Base-by-base conservation (phyloP, 805 yeast genomes). In the Lachancea thermotolerans region DNA sequence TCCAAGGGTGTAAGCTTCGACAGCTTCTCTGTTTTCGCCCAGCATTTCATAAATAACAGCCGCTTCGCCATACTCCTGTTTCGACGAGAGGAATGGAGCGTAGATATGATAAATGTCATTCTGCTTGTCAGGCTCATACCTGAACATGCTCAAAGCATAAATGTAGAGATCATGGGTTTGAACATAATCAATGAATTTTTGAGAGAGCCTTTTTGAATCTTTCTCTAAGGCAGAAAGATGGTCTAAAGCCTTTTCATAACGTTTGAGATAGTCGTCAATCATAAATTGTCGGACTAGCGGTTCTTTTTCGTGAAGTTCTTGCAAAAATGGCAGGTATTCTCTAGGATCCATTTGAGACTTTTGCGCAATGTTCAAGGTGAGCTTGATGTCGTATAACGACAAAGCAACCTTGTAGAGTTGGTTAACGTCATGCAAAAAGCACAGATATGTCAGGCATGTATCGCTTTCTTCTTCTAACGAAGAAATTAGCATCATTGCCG, bases 321-420 rank as follows among this genome's bases (percentile, higher is more conserved):
- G 95, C 52, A 93, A 72, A 64, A 93, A 93, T 42, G 99, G 96
- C 42, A 93, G 69, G 55, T 93, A 93, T 65, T 93, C 99, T 58
- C 90, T 88, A 18, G 99, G 99, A 67, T 93, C 99, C 73, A 84
- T 90, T 65, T 91, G 98, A 0, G 97, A 89, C 58, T 89, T 93
- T 62, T 95, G 98, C 0, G 99, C 99, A 48, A 93, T 81, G 10
- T 76, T 73, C 46, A 93, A 72, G 0, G 98, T 78, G 56, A 91
- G 69, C 46, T 81, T 81, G 35, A 93, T 81, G 60, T 93, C 84
- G 58, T 93, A 93, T 16, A 85, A 68, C 2, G 95, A 84, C 47
- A 93, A 73, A 0, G 97, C 85, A 15, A 82, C 80, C 39, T 81
- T 74, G 65, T 91, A 93, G 16, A 93, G 72, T 49, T 77, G 70